Base-by-base conservation (phyloP, 2,329 filamentous ascomycete genomes). In the Exophiala viscosa region DNA sequence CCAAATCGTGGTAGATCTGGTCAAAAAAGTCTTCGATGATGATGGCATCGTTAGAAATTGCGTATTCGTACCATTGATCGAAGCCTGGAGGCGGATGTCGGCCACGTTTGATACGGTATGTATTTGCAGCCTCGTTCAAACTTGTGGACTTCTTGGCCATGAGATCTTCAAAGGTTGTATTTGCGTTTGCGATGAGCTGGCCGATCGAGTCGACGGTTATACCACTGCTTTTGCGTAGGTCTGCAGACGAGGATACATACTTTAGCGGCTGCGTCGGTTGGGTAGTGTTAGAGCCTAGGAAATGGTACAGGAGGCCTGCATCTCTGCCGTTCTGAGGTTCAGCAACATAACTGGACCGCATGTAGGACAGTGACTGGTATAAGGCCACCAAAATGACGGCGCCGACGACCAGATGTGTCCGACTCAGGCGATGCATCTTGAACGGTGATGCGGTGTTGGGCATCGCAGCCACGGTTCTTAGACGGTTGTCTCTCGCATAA, bases 1-100 rank as follows among this genome's bases (percentile, higher is more conserved):
- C 67, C 20, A 78, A 45, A 50, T 79, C 76, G 51, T 74, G 62
- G 60, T 79, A 76, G 8, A 79, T 75, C 53, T 74, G 74, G 53
- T 79, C 76, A 58, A 76, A 79, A 55, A 77, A 73, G 5, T 76
- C 72, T 59, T 79, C 76, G 4, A 79, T 65, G 1, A 79, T 66
- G 28, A 77, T 34, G 1, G 73, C 69, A 45, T 71, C 63, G 41
- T 72, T 62, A 9, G 67, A 65, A 31, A 67, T 61, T 6, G 77
- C 76, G 59, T 70, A 77, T 3, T 67, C 54, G 56, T 69, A 74
- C 77, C 77, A 79, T 34, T 63, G 54, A 41, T 76, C 74, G 58
- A 79, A 80, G 2, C 68, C 66, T 1, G 77, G 77, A 6, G 77
- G 77, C 11, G 77, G 76, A 55, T 78, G 73, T 32, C 77, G 67